These are phyloP conservation scores for Penicillium paxilli DNA, from an alignment of 495 filamentous ascomycete species.

Conservation along the genomic window DNA sequence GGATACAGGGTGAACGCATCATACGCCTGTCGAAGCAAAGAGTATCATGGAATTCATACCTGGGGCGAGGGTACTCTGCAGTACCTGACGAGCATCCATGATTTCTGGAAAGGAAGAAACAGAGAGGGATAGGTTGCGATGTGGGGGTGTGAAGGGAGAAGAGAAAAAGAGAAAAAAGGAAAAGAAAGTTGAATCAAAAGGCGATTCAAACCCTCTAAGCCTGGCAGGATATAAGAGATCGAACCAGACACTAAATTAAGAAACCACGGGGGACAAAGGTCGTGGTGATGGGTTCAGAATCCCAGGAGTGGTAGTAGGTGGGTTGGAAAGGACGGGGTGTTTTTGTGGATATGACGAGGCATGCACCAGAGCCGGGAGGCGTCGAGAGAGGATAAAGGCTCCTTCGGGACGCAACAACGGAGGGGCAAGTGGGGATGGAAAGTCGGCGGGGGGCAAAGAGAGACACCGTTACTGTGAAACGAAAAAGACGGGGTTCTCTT, in stretches of 20 bases:
- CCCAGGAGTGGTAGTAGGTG: slow-evolving; percentile 23
- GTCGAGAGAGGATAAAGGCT: slow-evolving; percentile 29
- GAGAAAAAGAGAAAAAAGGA: slow-evolving; percentile 29
- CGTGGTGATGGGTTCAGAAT: slow-evolving; percentile 19
- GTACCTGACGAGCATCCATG: slow-evolving; percentile 82
- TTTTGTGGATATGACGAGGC: slow-evolving; percentile 46
- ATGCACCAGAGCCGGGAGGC: slow-evolving; percentile 35
- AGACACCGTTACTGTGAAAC: too few species aligned
- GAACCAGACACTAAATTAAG: slow-evolving; percentile 18
- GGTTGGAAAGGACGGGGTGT: slow-evolving; percentile 35
- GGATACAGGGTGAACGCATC: slow-evolving; percentile 17
- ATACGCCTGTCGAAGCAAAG: not conserved
- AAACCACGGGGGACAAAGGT: slow-evolving; percentile 19
- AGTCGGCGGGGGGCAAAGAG: not conserved
- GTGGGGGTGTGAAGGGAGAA: slow-evolving; percentile 21
- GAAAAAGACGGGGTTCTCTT: too few species aligned
- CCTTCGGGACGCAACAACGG: slow-evolving; percentile 26
- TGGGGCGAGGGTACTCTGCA: slow-evolving; percentile 87
- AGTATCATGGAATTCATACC: slow-evolving; percentile 53
- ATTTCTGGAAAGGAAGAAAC: slow-evolving; percentile 34
- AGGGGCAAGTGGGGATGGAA: slow-evolving; percentile 11
- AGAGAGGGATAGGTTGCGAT: slow-evolving; percentile 14
- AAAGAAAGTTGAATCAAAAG: slow-evolving; percentile 24
- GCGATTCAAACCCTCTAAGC: slow-evolving; percentile 12
- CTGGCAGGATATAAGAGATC: not conserved